These are phyloP conservation scores for Ceratocystis smalleyi DNA, from an alignment of 2,329 filamentous ascomycete genomes.

Conservation along the genomic window DNA sequence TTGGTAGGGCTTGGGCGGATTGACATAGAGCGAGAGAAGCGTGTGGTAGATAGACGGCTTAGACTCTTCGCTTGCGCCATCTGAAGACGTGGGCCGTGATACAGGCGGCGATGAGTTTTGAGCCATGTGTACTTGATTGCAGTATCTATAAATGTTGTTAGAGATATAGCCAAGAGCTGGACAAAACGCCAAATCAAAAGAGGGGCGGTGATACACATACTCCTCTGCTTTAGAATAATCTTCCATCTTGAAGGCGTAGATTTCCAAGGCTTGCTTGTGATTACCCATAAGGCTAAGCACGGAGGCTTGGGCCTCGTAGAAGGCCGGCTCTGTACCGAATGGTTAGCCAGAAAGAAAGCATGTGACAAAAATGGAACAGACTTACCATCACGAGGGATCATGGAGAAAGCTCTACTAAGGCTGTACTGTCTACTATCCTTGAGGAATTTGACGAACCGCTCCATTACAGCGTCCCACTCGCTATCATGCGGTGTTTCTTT, in stretches of 20 bases:
- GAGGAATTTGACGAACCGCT: slow-evolving; percentile 59
- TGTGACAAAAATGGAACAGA: slow-evolving; percentile 14
- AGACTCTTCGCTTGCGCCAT: slow-evolving; percentile 31
- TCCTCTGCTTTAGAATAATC: slow-evolving; percentile 86
- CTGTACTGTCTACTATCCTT: slow-evolving; percentile 67
- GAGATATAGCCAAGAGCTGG: slow-evolving; percentile 18
- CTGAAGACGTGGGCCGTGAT: slow-evolving; percentile 24
- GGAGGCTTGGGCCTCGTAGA: slow-evolving; percentile 80
- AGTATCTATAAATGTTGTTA: slow-evolving; percentile 41
- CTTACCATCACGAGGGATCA: slow-evolving; percentile 66
- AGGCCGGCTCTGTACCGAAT: slow-evolving; percentile 49
- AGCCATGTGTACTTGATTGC: slow-evolving; percentile 64
- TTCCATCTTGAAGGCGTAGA: slow-evolving; percentile 88
- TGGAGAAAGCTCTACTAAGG: slow-evolving; percentile 56
- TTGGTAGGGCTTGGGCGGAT: slow-evolving; percentile 56
- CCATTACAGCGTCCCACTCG: slow-evolving; percentile 43
- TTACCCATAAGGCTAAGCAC: slow-evolving; percentile 89
- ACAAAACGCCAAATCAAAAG: background rate
- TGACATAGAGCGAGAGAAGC: slow-evolving; percentile 75
- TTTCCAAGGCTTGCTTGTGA: slow-evolving; percentile 88
- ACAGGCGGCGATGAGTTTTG: slow-evolving; percentile 30
- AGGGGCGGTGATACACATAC: slow-evolving; percentile 33
- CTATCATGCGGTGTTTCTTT: slow-evolving; percentile 29
- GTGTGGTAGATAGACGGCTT: slow-evolving; percentile 78
- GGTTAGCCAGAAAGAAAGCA: slow-evolving; percentile 7